Evolutionary conservation across 495 filamentous ascomycete species (phyloP), one percentile per base, ranked within the genome.

Genomic region (Lepidopterella palustris): DNA sequence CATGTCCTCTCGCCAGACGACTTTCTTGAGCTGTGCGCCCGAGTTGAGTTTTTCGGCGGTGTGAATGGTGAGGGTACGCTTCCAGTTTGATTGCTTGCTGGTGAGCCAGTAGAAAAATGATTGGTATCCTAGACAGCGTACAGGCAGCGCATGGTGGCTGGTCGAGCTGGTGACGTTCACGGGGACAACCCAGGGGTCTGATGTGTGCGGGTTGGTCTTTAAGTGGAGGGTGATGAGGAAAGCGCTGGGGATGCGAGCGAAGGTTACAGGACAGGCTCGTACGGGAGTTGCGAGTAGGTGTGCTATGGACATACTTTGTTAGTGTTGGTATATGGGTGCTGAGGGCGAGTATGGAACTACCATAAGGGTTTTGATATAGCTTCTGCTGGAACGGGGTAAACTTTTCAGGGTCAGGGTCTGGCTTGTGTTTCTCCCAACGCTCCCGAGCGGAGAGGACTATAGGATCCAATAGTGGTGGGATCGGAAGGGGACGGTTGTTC

Each of bases 1-100:
- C 84, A 90, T 90, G 64, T 92, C 86, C 31, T 74, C 39, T 15
- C 85, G 80, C 86, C 87, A 92, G 3, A 80, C 65, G 13, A 81
- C 31, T 4, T 70, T 57, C 10, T 62, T 58, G 15, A 73, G 57
- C 10, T 76, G 67, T n/a, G n/a, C n/a, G 0, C 56, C 68, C 0
- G 71, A 71, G 4, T 67, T 55, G 23, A 45, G 73, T 73, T 55
- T 73, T 40, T 57, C 70, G 73, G 73, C 73, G 78, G 51, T 73
- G 68, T 54, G 68, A 61, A 5, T 76, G 73, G 29, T 76, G 8
- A 69, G 24, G 18, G 62, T 32, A n/a, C 27, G 10, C 24, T 29
- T 45, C 70, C 70, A 71, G 23, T 31, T 39, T 5, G 26, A n/a
- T 52, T 51, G 58, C 42, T 35, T 42, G 20, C 26, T 45, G 28